Percentiles rank a stretch among this genome's conserved stretches.
These are phyloP conservation scores for Beta macrorhiza DNA, from an alignment of 179 eudicot species.

Conservation along the genomic window DNA sequence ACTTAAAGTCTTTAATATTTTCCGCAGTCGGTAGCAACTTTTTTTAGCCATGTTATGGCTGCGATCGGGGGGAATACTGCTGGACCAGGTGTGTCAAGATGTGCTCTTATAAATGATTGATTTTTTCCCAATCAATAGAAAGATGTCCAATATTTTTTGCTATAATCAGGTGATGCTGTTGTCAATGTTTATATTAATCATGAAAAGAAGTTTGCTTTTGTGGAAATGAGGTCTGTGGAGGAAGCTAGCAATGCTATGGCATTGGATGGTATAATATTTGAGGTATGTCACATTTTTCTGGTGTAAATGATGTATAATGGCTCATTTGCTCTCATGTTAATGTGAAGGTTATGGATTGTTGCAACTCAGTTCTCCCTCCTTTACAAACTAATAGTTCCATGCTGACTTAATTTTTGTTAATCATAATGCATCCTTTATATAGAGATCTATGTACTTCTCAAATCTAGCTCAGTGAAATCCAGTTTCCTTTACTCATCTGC, in stretches of 20 bases:
- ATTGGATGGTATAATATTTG: slow-evolving; percentile 55
- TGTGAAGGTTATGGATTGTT: neutral
- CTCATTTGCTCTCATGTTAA: neutral
- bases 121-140: neutral
- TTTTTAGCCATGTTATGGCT: slow-evolving; percentile 56
- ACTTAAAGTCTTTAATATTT: neutral
- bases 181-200: slow-evolving; percentile 57
- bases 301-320: neutral
- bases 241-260: slow-evolving; percentile 64
- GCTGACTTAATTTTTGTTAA: neutral
- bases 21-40: slow-evolving; percentile 46
- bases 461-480: neutral
- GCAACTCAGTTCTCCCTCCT: neutral
- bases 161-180: slow-evolving; percentile 47
- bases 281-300: slow-evolving; percentile 32
- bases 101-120: too few species aligned
- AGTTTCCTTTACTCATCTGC: neutral
- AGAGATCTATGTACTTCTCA: neutral
- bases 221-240: slow-evolving; percentile 61
- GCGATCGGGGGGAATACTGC: slow-evolving; percentile 57
- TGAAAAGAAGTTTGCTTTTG: slow-evolving; percentile 59
- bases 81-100: slow-evolving; percentile 48
- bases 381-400: neutral
- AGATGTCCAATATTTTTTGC: neutral
- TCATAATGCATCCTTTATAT: neutral